phyloP scores from a whole-genome alignment of 106 monocot genomes.

The Triglochin maritima region DNA sequence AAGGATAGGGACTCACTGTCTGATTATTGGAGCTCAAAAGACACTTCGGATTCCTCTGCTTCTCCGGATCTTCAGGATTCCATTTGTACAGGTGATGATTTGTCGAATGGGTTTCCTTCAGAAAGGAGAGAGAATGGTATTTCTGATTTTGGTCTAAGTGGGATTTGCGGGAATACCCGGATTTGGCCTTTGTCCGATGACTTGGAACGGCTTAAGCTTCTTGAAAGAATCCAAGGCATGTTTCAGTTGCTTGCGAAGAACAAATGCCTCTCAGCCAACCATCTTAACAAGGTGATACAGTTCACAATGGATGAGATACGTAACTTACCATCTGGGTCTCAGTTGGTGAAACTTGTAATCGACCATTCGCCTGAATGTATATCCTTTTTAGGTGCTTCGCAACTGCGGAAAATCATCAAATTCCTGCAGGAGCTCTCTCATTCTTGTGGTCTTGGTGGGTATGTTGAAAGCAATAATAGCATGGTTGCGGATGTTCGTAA shows the following conservation, averaged over 20 bases:
- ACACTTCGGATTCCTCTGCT: slow-evolving; percentile 24
- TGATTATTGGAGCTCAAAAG: slow-evolving; percentile 29
- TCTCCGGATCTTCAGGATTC: slow-evolving; percentile 19
- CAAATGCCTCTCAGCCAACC: slow-evolving; percentile 48
- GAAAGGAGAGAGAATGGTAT: slow-evolving; percentile 14
- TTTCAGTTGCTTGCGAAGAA: slow-evolving; percentile 55
- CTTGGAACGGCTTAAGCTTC: slow-evolving; percentile 48
- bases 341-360: slow-evolving; percentile 32
- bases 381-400: slow-evolving; percentile 51
- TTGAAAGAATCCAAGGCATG: slow-evolving; percentile 63
- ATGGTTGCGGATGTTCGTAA: slow-evolving; percentile 18
- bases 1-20: slow-evolving; percentile 32
- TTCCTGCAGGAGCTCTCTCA: slow-evolving; percentile 85
- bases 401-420: slow-evolving; percentile 60
- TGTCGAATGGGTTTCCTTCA: slow-evolving; percentile 25
- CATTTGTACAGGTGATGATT: slow-evolving; percentile 3
- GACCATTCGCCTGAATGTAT: slow-evolving; percentile 59
- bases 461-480: slow-evolving; percentile 33
- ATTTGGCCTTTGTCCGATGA: slow-evolving; percentile 79
- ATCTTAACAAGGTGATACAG: slow-evolving; percentile 67
- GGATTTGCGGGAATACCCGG: not conserved
- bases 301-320: slow-evolving; percentile 64
- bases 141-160: not conserved
- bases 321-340: slow-evolving; percentile 35
- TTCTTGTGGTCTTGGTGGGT: slow-evolving; percentile 48